phyloP scores from a whole-genome alignment of 768 basidiomycete species.

The Sarcodon aspratus region DNA sequence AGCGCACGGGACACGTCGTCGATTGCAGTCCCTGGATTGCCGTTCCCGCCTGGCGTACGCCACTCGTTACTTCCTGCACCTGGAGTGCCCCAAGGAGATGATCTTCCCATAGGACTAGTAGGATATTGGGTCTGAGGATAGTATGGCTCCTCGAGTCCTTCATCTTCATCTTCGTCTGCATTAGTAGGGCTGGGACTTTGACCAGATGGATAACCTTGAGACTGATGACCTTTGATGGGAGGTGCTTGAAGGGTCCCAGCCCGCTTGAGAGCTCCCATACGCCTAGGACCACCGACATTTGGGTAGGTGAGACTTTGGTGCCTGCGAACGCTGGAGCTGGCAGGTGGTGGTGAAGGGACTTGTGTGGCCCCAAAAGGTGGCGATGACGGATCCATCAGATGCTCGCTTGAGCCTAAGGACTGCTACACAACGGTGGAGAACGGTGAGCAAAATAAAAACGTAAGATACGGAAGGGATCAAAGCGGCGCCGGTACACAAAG shows the following conservation, averaged over 20 bases:
- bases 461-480: no score
- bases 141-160: slow-evolving; percentile 51
- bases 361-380: slow-evolving; percentile 20
- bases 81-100: slow-evolving; percentile 53
- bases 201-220: slow-evolving; percentile 14
- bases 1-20: slow-evolving; percentile 74
- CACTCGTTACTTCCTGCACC: slow-evolving; percentile 37
- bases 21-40: slow-evolving; percentile 26
- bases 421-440: neutral
- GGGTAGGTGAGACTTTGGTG: slow-evolving; percentile 75
- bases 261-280: slow-evolving; percentile 50
- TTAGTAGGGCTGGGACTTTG: slow-evolving; percentile 35
- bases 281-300: slow-evolving; percentile 36
- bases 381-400: neutral
- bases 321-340: slow-evolving; percentile 56
- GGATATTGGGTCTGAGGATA: slow-evolving; percentile 29
- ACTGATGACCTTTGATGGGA: slow-evolving; percentile 24
- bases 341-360: slow-evolving; percentile 61
- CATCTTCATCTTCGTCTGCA: slow-evolving; percentile 49
- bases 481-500: no score
- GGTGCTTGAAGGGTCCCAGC: slow-evolving; percentile 62
- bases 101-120: slow-evolving; percentile 47
- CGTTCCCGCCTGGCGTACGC: slow-evolving; percentile 30
- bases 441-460: no score
- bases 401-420: neutral